Conservation (phyloP, 148 eudicot genomes). For the Bassia scoparia region DNA sequence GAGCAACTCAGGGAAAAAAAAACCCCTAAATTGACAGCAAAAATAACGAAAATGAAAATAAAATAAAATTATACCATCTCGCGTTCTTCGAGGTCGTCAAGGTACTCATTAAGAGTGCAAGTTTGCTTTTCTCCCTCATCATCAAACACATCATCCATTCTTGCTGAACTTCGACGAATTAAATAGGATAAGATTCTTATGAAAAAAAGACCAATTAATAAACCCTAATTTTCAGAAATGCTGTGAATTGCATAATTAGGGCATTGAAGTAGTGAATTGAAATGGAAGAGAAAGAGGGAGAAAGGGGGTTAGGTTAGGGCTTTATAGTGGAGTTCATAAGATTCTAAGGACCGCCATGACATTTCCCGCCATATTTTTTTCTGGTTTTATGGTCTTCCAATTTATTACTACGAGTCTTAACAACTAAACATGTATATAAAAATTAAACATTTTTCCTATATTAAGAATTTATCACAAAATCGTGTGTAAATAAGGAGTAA, state of each 20-base stretch:
- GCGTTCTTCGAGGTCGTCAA: slow-evolving; percentile 71
- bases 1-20: not conserved
- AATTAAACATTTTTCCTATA: too few relatives aligned
- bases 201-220: not conserved
- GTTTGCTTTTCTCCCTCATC: slow-evolving; percentile 46
- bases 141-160: slow-evolving; percentile 66
- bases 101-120: slow-evolving; percentile 63
- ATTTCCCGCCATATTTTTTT: slow-evolving; percentile 35
- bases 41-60: not conserved
- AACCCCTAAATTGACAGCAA: slow-evolving; percentile 11
- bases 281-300: not conserved
- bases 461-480: too few relatives aligned
- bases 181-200: not conserved
- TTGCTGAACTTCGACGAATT: slow-evolving; percentile 1
- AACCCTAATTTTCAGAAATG: slow-evolving; percentile 16
- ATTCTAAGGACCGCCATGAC: slow-evolving; percentile 10
- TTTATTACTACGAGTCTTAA: too few relatives aligned
- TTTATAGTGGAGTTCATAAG: slow-evolving; percentile 8
- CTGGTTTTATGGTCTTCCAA: not conserved
- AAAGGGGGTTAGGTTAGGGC: slow-evolving; percentile 10
- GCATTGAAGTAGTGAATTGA: not conserved
- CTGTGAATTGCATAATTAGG: not conserved
- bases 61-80: slow-evolving; percentile 50
- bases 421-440: too few relatives aligned
- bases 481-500: too few relatives aligned